Conservation (phyloP, 352 stramenopile genomes). For the Phytophthora agathidicida region DNA sequence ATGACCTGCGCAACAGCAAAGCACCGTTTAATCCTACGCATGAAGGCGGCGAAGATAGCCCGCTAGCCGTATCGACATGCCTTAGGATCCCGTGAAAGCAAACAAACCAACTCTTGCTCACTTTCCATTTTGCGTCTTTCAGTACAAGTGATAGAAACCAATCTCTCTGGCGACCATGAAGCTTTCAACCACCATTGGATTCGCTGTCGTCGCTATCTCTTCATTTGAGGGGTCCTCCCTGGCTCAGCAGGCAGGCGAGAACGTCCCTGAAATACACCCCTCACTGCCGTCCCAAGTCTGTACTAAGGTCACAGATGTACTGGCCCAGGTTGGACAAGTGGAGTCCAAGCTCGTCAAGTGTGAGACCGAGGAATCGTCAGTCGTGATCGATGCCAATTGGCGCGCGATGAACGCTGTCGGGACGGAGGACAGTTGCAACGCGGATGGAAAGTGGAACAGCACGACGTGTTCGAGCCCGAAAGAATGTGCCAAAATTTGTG, state of each 20-base stretch:
- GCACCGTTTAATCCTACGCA: no score
- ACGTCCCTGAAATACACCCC: slow-evolving; percentile 43
- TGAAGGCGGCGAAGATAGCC: no score
- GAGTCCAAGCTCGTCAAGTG: slow-evolving; percentile 32
- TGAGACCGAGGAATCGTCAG: slow-evolving; percentile 39
- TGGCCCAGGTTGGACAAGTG: slow-evolving; percentile 12
- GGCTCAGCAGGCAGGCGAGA: slow-evolving; percentile 47
- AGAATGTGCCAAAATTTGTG: slow-evolving; percentile 50
- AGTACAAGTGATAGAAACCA: no score
- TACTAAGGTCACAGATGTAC: slow-evolving; percentile 17
- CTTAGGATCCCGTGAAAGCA: no score
- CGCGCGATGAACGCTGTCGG: slow-evolving; percentile 52
- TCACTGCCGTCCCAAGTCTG: slow-evolving; percentile 40
- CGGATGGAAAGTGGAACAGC: slow-evolving; percentile 42
- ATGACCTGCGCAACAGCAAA: no score
- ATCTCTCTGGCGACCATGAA: no score
- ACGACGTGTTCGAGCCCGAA: slow-evolving; percentile 42
- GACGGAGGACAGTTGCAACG: slow-evolving; percentile 52
- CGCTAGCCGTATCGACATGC: no score
- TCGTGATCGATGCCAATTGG: slow-evolving; percentile 69
- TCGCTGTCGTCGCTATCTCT: slow-evolving; percentile 2
- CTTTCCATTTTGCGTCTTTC: no score
- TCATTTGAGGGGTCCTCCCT: neutral
- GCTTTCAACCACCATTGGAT: slow-evolving; percentile 1
- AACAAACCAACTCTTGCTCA: no score